phyloP scores from a whole-genome alignment of 2,329 filamentous ascomycete species.

The Sclerotinia glacialis region DNA sequence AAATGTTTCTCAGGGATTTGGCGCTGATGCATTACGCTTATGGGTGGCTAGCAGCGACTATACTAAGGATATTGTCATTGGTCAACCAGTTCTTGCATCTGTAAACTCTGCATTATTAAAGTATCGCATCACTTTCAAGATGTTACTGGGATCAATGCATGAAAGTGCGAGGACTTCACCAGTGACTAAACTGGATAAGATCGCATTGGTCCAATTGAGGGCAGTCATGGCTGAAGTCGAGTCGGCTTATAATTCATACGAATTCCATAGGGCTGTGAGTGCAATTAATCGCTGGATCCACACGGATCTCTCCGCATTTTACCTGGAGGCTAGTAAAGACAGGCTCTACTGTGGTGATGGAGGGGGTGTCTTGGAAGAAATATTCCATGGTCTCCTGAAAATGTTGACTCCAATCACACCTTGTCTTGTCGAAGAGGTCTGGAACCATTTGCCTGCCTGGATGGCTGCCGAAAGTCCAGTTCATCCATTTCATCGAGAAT shows the following conservation, averaged over 20 bases:
- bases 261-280: conserved; percentile 77
- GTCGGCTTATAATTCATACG: conserved; percentile 64
- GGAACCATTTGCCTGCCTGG: conserved; percentile 69
- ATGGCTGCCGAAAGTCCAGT: conserved; percentile 49
- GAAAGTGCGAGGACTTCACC: conserved; percentile 44
- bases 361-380: conserved; percentile 59
- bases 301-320: conserved; percentile 84
- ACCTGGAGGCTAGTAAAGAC: conserved; percentile 90
- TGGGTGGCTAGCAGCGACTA: conserved; percentile 94
- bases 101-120: conserved; percentile 78
- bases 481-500: conserved; percentile 45
- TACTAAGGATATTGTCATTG: conserved; percentile 80
- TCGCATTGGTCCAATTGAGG: conserved; percentile 73
- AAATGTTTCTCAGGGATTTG: conserved; percentile 65
- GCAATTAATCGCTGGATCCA: conserved; percentile 78
- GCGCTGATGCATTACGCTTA: conserved; percentile 80
- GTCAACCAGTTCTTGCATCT: conserved; percentile 70
- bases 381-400: conserved; percentile 70
- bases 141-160: conserved; percentile 75
- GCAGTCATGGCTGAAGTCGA: conserved; percentile 64
- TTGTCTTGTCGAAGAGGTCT: conserved; percentile 81
- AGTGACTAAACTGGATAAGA: conserved; percentile 63
- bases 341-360: conserved; percentile 80
- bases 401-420: conserved; percentile 82
- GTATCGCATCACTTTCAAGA: conserved; percentile 85